Base-by-base conservation (phyloP, 1,284 basidiomycete genomes). In the Ustilago crameri region DNA sequence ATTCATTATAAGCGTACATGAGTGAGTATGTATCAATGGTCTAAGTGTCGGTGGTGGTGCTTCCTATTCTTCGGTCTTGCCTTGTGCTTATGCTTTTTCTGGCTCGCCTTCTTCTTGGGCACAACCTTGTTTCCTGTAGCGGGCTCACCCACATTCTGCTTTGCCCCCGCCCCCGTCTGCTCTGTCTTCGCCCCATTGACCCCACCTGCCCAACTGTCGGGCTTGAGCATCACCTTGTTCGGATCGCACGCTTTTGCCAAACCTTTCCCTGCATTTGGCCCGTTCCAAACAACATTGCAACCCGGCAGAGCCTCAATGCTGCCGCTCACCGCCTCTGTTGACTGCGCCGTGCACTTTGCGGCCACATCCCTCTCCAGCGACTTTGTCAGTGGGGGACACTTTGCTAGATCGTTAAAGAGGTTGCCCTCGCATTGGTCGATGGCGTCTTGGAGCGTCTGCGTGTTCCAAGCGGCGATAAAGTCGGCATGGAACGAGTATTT, bases 361-460 rank as follows among this genome's bases (percentile, higher is more conserved):
- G 60, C 32, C 0, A 24, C 53, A 5, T 45, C 17, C 12, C 68
- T 49, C 23, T 75, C 53, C 20, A 77, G n/a, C 24, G 61, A 49
- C 37, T 38, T 12, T 8, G 42, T 47, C 18, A 77, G 50, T 8
- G 75, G 75, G n/a, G 75, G 47, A 35, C 87, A 88, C 3, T 85
- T 84, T 47, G 85, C 85, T 3, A 86, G 84, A 17, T 85, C 78
- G 34, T 83, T 84, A 9, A 67, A 70, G 65, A 78, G 30, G 20
- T 84, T 80, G 52, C 85, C 84, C 69, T 86, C 84, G 80, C 87
- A 88, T 24, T 85, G 68, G 75, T 87, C 85, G 60, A 87, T 87
- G n/a, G 87, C 86, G 38, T 84, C 84, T 74, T 87, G 86, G 15
- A 87, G 81, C 1, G 84, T 83, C 9, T 62, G 78, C 30, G 46